Evolutionary conservation across 192 early-diverging fungal genomes (phyloP), one percentile per base, ranked within the genome.

Genomic region (Entomortierella chlamydospora): DNA sequence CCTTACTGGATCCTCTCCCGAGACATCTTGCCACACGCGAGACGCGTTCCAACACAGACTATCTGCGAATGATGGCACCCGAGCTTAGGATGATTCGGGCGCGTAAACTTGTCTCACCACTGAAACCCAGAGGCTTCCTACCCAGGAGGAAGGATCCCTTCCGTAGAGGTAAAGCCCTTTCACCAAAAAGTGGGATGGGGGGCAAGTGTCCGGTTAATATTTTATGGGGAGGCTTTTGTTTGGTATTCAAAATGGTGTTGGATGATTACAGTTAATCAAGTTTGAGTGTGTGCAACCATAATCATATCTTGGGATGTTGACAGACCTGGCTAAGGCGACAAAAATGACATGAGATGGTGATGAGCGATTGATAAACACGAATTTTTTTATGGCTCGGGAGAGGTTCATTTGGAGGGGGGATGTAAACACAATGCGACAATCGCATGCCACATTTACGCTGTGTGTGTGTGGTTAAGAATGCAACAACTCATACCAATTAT

Each of bases 61-160:
- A 87, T 64, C 54, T 87, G n/a, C 73, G 86, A 8, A 87, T 85
- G 65, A 74, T 87, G 59, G 82, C 81, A 31, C 70, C 82, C 29
- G 86, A 87, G 42, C 51, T 85, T 49, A 85, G 84, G 49, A 87
- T 87, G 86, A 87, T 87, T 61, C 78, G 86, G 10, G 59, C 83
- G 17, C 68, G 82, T 42, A 87, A 87, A 47, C 55, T 87, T 51
- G 70, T 85, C 17, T 78, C 73, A 41, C 83, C 86, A 1, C 62
- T 87, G 8, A 83, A 72, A 59, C 83, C 81, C 7, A 68, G 86
- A 65, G 82, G 70, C 11, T 80, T 64, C 49, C 72, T 87, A 8
- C 74, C 81, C 33, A 57, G 77, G 50, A 50, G 86, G 30, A 70
- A 64, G 22, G 83, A 87, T 39, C 29, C 69, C 2, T 86, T 86